A percentile compares a stretch with the other conserved stretches of the same genome.
Evolutionary conservation across 208 protist species (phyloP).

Genomic region (Acanthamoeba sp.): DNA sequence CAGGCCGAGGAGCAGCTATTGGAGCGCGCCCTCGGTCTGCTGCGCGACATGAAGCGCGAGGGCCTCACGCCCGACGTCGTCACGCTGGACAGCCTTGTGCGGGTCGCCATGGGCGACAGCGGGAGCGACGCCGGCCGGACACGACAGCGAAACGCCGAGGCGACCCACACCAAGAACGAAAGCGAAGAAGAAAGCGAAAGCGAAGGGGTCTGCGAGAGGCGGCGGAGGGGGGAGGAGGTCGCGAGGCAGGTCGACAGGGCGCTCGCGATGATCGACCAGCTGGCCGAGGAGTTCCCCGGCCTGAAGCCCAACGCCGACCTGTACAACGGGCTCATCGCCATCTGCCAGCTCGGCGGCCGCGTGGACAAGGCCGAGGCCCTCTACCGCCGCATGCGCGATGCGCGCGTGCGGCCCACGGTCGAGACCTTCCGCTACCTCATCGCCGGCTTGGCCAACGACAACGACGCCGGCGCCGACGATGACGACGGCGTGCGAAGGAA

Average conservation of each 20-base stretch:
- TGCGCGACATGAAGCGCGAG: constrained; percentile 15
- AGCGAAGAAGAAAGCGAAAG: too few relatives aligned
- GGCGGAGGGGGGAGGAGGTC: background rate
- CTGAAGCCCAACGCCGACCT: background rate
- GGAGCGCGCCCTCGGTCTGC: background rate
- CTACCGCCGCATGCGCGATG: constrained; percentile 1
- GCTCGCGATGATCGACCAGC: background rate
- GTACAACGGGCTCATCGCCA: background rate
- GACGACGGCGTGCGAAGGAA: background rate
- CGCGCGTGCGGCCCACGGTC: background rate
- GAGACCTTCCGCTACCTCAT: background rate
- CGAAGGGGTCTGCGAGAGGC: background rate
- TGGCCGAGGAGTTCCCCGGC: background rate
- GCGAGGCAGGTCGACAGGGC: background rate
- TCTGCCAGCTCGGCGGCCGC: background rate
- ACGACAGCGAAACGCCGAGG: background rate
- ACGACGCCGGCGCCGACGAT: background rate
- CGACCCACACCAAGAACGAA: too few relatives aligned
- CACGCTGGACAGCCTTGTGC: background rate
- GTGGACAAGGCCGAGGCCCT: background rate
- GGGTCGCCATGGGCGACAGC: background rate
- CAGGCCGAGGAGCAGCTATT: background rate
- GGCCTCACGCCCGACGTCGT: constrained; percentile 22
- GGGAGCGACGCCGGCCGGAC: too few relatives aligned
- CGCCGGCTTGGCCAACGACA: background rate